Base-by-base conservation (phyloP, 352 stramenopile genomes). In the Phytopythium aichiense region DNA sequence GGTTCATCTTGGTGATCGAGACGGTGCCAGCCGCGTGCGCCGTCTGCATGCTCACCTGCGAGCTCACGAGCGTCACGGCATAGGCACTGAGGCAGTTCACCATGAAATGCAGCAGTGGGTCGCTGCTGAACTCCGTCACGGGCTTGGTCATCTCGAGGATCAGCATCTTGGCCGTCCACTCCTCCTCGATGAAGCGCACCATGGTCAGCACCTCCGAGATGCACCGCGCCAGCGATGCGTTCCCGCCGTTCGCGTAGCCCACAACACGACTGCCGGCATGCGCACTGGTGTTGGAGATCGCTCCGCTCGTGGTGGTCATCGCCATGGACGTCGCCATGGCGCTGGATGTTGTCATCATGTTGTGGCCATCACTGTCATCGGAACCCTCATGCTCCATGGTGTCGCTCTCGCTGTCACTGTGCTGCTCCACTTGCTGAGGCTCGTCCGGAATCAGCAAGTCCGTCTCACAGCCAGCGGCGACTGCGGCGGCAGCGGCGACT, bases 121-220 rank as follows among this genome's bases (percentile, higher is more conserved):
- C 81, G 4, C 64, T 74, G 52, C 67, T 84, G 58, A 84, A 80
- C 51, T 84, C 75, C 18, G 73, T 79, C 66, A 88, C 68, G 11
- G 79, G 81, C 60, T 87, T 87, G 22, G 79, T 91, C 68, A 91
- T 77, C 66, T 91, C 81, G 4, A 91, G 63, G 42, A 91, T 88
- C 55, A 87, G 60, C 69, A 89, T 77, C 70, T 88, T 91, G 9
- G 81, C 75, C 30, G 75, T 78, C 81, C 81, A 91, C 63, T 91
- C 81, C 33, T 82, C 72, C 60, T 89, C 81, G 30, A 88, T 74
- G 43, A 85, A 87, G 52, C 79, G 80, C 60, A 89, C 73, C 75
- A 78, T 83, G 22, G 70, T 81, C 52, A 91, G 63, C 42, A 91
- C 70, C 52, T 89, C 81, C 38, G 75, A 78, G 42, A 81, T 84